These are phyloP conservation scores for Cucumis melo DNA, from an alignment of 306 rosid species.

Conservation along the genomic window DNA sequence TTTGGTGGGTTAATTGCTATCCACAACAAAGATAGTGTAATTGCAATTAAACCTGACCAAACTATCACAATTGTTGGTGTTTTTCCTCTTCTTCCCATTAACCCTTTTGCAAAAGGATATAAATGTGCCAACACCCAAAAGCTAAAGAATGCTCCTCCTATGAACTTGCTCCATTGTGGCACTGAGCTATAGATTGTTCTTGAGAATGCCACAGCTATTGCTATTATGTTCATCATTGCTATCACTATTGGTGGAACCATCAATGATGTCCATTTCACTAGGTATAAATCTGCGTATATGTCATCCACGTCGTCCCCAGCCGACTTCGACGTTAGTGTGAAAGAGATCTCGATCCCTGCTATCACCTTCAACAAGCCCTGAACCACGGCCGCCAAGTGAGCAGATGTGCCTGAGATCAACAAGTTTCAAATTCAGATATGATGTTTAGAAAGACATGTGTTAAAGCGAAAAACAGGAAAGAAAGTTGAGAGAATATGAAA, in stretches of 20 bases:
- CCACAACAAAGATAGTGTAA: slow-evolving; percentile 44
- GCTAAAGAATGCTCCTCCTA: slow-evolving; percentile 40
- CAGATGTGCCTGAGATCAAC: slow-evolving; percentile 28
- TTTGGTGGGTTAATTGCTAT: slow-evolving; percentile 24
- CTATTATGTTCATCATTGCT: slow-evolving; percentile 30
- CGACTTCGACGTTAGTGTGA: slow-evolving; percentile 36
- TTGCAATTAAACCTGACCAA: slow-evolving; percentile 44
- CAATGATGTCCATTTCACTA: slow-evolving; percentile 37
- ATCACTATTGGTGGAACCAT: slow-evolving; percentile 46
- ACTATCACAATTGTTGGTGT: slow-evolving; percentile 45
- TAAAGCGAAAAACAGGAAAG: too few relatives aligned
- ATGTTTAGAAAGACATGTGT: too few relatives aligned
- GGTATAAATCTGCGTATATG: slow-evolving; percentile 23
- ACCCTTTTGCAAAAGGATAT: slow-evolving; percentile 43
- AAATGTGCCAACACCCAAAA: slow-evolving; percentile 49
- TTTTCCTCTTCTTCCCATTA: slow-evolving; percentile 44
- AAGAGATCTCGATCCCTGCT: slow-evolving; percentile 44
- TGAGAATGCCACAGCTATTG: slow-evolving; percentile 28
- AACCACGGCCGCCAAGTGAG: slow-evolving; percentile 39
- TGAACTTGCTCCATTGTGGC: slow-evolving; percentile 31
- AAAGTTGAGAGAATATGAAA: too few relatives aligned
- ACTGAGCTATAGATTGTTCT: slow-evolving; percentile 25
- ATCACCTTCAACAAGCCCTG: slow-evolving; percentile 38
- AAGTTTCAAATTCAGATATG: not conserved
- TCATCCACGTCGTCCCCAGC: slow-evolving; percentile 27